phyloP scores from a whole-genome alignment of 768 basidiomycete species.

The Gymnopilus junonius region DNA sequence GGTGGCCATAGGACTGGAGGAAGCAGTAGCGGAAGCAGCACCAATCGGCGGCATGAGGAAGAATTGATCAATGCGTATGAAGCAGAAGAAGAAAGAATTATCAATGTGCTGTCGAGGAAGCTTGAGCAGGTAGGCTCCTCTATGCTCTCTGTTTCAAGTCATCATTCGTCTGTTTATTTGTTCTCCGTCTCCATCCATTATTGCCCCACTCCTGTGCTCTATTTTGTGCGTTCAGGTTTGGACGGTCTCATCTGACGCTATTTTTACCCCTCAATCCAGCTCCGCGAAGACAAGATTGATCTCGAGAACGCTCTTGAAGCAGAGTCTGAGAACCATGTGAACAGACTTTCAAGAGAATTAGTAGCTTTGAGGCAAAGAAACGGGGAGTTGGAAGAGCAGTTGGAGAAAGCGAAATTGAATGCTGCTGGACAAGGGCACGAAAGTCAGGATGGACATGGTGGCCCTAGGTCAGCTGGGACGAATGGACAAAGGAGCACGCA shows the following conservation, averaged over 20 bases:
- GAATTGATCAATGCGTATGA: constrained; percentile 88
- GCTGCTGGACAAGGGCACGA: not conserved
- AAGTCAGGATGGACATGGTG: not conserved
- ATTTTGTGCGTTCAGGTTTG: not conserved
- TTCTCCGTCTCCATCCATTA: not conserved
- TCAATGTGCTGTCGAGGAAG: constrained; percentile 81
- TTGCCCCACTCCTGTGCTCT: not conserved
- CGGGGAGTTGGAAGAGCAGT: constrained; percentile 43
- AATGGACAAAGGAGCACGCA: not conserved
- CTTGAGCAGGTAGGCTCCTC: constrained; percentile 68
- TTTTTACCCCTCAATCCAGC: constrained; percentile 41
- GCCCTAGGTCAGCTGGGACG: not conserved
- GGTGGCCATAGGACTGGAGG: constrained; percentile 1
- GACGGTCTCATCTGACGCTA: not conserved
- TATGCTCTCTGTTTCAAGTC: not conserved
- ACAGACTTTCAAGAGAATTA: constrained; percentile 72
- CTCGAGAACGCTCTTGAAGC: constrained; percentile 84
- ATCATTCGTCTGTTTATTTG: not conserved
- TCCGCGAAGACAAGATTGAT: constrained; percentile 84
- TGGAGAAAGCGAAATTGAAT: constrained; percentile 8
- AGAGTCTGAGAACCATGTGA: constrained; percentile 86
- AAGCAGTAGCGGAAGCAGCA: constrained; percentile 3
- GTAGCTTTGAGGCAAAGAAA: constrained; percentile 65
- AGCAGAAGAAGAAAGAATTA: constrained; percentile 89
- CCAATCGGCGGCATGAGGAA: constrained; percentile 44